Evolutionary conservation across 2,329 filamentous ascomycete species (phyloP), one percentile per base, ranked within the genome.

Genomic region (Colletotrichum sojae): DNA sequence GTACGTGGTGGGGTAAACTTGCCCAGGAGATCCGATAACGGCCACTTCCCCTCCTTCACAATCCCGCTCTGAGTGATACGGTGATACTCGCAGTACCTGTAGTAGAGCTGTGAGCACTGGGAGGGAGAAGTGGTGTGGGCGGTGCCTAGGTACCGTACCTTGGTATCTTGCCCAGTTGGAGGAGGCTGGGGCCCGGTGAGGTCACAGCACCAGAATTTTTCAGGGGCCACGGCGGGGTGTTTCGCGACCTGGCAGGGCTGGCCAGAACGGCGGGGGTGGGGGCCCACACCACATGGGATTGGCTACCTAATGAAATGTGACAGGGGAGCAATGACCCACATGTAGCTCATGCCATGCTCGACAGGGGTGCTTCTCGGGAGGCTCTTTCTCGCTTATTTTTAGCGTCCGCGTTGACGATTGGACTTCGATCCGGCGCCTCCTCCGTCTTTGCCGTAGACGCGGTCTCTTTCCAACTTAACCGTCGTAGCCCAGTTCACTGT

Each of bases 371-470:
- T 55, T 46, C 54, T 62, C 67, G 61, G 69, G 71, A 71, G 71
- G 62, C 71, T 73, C 71, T 73, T 70, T 67, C 65, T 73, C 71
- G 71, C 71, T 72, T 73, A 66, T 62, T 67, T 71, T 68, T 71
- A 72, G 71, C 66, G 71, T 72, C 68, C 69, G 64, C 56, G 46
- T 61, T 61, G 62, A 59, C 56, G 65, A 70, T 64, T 62, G 61
- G 27, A 58, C 53, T 48, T 70, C 54, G 48, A 61, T 67, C 31
- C 57, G 43, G 63, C 62, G 67, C 56, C 56, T 61, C 39, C 43
- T 58, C 48, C 60, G 65, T 81, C 78, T 55, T 79, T 80, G 69
- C 82, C 78, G 15, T 36, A 39, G 51, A 40, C 43, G 18, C 22
- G 10, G 56, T 27, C 10, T 40, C 16, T 18, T 36, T 36, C 31